phyloP scores from a whole-genome alignment of 345 rosid species.

The Corymbia maculata region DNA sequence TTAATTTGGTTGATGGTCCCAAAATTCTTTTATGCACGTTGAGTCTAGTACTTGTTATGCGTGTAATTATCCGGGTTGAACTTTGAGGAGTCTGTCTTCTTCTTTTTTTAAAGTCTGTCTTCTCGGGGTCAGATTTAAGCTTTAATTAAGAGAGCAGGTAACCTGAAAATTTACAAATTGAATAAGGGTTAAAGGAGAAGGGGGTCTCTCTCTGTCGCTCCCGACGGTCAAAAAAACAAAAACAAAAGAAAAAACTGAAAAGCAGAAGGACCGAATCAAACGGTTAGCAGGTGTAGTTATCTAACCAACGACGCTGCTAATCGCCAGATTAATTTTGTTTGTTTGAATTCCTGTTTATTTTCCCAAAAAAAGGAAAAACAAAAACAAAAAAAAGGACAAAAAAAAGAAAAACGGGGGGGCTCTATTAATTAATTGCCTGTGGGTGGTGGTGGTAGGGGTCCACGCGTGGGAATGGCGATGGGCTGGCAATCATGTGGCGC shows the following conservation, averaged over 20 bases:
- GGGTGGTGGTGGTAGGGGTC: constrained; percentile 1
- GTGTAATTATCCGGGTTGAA: background rate
- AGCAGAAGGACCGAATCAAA: background rate
- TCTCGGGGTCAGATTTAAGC: background rate
- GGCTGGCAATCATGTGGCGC: constrained; percentile 21
- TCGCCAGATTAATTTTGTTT: background rate
- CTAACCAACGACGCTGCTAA: background rate
- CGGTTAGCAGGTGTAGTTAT: background rate
- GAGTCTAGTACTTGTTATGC: rapidly evolving
- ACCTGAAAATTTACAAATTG: background rate
- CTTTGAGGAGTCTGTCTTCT: background rate
- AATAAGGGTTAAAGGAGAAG: background rate
- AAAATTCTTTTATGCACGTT: background rate
- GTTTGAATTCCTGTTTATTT: background rate
- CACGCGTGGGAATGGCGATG: background rate
- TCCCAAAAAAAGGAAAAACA: background rate
- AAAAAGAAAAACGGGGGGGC: rapidly evolving
- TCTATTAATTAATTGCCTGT: background rate
- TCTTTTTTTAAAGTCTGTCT: too few relatives aligned
- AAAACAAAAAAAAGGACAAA: too few relatives aligned
- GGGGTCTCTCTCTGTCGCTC: background rate
- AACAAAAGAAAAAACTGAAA: background rate
- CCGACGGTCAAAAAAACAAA: background rate
- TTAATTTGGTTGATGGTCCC: rapidly evolving
- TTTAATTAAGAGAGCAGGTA: background rate